These are phyloP conservation scores for Barnettozyma hawaiiensis DNA, from an alignment of 1,139 yeast genomes.

Conservation along the genomic window DNA sequence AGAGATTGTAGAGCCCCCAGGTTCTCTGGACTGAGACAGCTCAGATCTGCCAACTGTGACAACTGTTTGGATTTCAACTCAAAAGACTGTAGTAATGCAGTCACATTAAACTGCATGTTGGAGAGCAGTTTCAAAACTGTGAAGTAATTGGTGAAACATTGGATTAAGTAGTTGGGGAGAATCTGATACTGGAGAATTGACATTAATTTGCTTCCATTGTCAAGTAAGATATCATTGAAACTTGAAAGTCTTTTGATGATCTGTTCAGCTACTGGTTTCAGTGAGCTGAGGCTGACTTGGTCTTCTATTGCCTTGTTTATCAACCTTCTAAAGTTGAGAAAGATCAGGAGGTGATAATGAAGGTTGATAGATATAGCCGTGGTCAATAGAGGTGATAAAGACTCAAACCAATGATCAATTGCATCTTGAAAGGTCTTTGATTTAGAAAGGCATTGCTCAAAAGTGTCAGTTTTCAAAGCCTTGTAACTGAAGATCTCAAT, in stretches of 20 bases:
- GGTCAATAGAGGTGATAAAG: conserved; percentile 12
- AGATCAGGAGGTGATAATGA: conserved; percentile 22
- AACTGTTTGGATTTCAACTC: conserved; percentile 6
- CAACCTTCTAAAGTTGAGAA: conserved; percentile 24
- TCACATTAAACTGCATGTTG: conserved; percentile 6
- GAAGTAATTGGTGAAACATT: conserved; percentile 9
- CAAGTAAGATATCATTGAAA: conserved; percentile 17
- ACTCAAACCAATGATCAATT: conserved; percentile 22
- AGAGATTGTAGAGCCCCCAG: conserved; percentile 2
- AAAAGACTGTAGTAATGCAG: conserved; percentile 6
- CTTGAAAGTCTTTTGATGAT: neutral
- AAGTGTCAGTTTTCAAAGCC: conserved; percentile 23
- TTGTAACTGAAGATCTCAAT: conserved; percentile 8
- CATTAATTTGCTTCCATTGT: neutral
- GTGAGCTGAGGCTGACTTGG: neutral
- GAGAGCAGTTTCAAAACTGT: conserved; percentile 5
- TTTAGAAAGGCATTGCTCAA: conserved; percentile 18
- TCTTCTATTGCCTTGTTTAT: conserved; percentile 12
- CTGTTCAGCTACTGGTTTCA: neutral
- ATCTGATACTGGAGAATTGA: conserved; percentile 8
- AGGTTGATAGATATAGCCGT: conserved; percentile 24
- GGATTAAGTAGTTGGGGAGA: conserved; percentile 7
- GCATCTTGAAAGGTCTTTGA: conserved; percentile 12
- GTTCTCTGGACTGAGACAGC: neutral
- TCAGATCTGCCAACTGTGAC: conserved; percentile 1